Percentiles rank a stretch among this genome's conserved stretches.
Evolutionary conservation across 164 flowering plant genomes (phyloP).

Genomic region (Magnolia officinalis): DNA sequence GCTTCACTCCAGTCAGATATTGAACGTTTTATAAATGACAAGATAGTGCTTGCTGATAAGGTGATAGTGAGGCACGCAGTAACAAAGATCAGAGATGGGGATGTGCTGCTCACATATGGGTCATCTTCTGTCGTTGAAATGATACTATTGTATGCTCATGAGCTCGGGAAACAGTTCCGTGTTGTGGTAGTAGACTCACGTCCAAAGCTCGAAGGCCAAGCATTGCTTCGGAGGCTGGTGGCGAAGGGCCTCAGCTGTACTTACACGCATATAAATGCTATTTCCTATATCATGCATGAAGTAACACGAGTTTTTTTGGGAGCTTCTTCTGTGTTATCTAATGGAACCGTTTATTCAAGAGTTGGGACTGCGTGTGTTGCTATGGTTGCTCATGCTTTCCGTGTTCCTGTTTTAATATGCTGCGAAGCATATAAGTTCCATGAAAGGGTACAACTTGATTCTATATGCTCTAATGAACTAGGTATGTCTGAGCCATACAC

Average conservation of each 20-base stretch:
- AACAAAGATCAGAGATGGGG: slow-evolving; percentile 86
- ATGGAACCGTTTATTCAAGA: slow-evolving; percentile 90
- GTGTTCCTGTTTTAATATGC: slow-evolving; percentile 80
- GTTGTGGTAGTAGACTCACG: slow-evolving; percentile 91
- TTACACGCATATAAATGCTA: slow-evolving; percentile 84
- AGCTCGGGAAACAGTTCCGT: slow-evolving; percentile 77
- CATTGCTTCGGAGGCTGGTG: slow-evolving; percentile 70
- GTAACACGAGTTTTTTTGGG: slow-evolving; percentile 84
- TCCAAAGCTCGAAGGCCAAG: slow-evolving; percentile 84
- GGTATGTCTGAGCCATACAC: slow-evolving; percentile 38
- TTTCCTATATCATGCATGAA: slow-evolving; percentile 91
- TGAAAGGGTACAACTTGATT: slow-evolving; percentile 94
- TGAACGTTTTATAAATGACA: slow-evolving; percentile 72
- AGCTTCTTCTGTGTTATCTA: slow-evolving; percentile 80
- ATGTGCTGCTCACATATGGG: slow-evolving; percentile 87
- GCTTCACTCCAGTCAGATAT: slow-evolving; percentile 61
- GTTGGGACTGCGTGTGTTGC: slow-evolving; percentile 94
- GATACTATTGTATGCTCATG: slow-evolving; percentile 78
- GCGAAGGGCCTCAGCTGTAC: slow-evolving; percentile 75
- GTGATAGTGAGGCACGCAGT: slow-evolving; percentile 86
- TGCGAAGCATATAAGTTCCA: slow-evolving; percentile 96
- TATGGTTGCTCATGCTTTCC: slow-evolving; percentile 91
- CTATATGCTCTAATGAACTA: slow-evolving; percentile 90
- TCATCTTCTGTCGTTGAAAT: slow-evolving; percentile 78
- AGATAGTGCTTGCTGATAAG: slow-evolving; percentile 77